phyloP scores from a whole-genome alignment of 805 yeast genomes.

The Cyberlindnera amylophila region DNA sequence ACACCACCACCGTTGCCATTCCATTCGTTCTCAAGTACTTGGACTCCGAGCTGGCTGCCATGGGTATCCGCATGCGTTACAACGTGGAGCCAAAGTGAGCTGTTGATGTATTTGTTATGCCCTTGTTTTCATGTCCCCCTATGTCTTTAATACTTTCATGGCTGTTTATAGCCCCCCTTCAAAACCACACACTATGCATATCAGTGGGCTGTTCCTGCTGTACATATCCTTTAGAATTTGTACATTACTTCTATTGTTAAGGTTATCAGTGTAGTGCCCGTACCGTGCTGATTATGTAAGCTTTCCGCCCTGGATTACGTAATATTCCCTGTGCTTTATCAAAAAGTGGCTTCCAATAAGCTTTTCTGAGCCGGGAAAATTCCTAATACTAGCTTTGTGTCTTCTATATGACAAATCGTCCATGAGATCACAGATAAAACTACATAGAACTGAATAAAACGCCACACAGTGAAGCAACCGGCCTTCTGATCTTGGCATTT shows the following conservation, averaged over 20 bases:
- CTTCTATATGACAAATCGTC: too few relatives aligned
- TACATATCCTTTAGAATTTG: neutral
- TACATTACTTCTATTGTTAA: conserved; percentile 3
- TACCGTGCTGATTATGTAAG: neutral
- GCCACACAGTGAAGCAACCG: too few relatives aligned
- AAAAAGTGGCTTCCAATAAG: too few relatives aligned
- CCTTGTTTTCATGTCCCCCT: neutral
- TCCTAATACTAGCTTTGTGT: too few relatives aligned
- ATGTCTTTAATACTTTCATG: neutral
- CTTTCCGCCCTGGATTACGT: too few relatives aligned
- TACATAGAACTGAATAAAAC: too few relatives aligned
- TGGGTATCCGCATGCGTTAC: conserved; percentile 94
- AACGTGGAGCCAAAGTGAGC: conserved; percentile 61
- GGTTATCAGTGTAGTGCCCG: too few relatives aligned
- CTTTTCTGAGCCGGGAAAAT: too few relatives aligned
- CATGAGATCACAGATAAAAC: too few relatives aligned
- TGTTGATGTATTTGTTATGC: neutral
- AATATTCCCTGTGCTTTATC: too few relatives aligned
- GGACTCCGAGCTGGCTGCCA: conserved; percentile 93
- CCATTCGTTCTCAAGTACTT: conserved; percentile 94
- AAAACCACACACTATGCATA: neutral
- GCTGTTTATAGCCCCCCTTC: neutral
- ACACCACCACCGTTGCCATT: conserved; percentile 93
- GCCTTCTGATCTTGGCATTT: too few relatives aligned
- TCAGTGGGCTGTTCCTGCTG: neutral